Evolutionary conservation across 371 early-diverging fungal genomes (phyloP).

Genomic region (Phascolomyces articulosus): DNA sequence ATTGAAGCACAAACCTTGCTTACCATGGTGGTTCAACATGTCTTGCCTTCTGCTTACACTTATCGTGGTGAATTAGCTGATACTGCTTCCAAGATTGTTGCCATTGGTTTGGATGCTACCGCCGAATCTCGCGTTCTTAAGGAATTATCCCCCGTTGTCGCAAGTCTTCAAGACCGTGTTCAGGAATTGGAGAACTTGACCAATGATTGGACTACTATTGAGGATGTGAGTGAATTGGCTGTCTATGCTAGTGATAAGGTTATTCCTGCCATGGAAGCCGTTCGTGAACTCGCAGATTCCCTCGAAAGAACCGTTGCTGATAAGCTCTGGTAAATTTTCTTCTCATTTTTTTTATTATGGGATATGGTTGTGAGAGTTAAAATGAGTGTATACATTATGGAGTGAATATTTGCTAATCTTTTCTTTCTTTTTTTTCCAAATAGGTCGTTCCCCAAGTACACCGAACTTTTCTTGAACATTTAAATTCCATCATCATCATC

Average conservation of each 20-base stretch:
- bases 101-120: constrained; percentile 48
- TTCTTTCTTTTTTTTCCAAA: neutral
- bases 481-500: constrained; percentile 19
- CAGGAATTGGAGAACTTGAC: constrained; percentile 61
- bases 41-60: constrained; percentile 87
- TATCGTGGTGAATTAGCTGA: constrained; percentile 91
- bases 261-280: constrained; percentile 71
- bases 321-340: constrained; percentile 74
- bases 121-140: constrained; percentile 80
- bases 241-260: constrained; percentile 62
- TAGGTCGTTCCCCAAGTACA: constrained; percentile 91
- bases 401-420: too few species aligned
- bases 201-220: constrained; percentile 58
- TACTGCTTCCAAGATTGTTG: constrained; percentile 51
- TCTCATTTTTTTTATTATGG: too few species aligned
- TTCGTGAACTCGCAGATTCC: constrained; percentile 75
- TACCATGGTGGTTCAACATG: constrained; percentile 78
- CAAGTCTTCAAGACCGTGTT: constrained; percentile 57
- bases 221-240: constrained; percentile 70
- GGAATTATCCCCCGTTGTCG: constrained; percentile 66
- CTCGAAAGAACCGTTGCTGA: constrained; percentile 85
- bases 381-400: too few species aligned
- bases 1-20: constrained; percentile 95
- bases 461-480: constrained; percentile 87
- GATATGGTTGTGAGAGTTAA: too few species aligned